A percentile compares a stretch with the other conserved stretches of the same genome.
Conservation (phyloP, 768 basidiomycete genomes). For the Leccinum disarticulatum region DNA sequence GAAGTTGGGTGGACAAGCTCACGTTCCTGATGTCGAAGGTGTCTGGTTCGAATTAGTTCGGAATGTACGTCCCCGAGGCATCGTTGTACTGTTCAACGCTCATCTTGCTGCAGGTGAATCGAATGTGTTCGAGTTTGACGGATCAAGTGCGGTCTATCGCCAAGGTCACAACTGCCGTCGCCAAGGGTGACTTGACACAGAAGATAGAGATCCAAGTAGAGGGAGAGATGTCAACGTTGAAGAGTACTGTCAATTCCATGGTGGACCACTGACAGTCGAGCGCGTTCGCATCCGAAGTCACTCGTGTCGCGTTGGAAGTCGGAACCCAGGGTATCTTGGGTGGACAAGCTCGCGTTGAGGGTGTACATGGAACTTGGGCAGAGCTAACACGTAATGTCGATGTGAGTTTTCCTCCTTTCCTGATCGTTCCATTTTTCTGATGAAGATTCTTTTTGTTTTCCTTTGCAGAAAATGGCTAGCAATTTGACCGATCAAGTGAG, state of each 20-base stretch:
- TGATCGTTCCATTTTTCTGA: background rate
- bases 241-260: constrained; percentile 90
- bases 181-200: constrained; percentile 86
- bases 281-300: constrained; percentile 83
- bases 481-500: constrained; percentile 87
- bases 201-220: constrained; percentile 91
- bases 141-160: constrained; percentile 84
- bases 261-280: constrained; percentile 88
- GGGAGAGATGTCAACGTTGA: constrained; percentile 84
- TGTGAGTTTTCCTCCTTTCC: constrained; percentile 39
- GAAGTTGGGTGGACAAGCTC: constrained; percentile 84
- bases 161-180: constrained; percentile 85
- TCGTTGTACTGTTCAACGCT: constrained; percentile 3
- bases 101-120: constrained; percentile 53
- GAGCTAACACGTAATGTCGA: constrained; percentile 90
- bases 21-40: constrained; percentile 89
- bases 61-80: constrained; percentile 46
- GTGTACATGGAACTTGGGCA: constrained; percentile 92
- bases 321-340: constrained; percentile 90
- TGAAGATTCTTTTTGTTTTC: background rate
- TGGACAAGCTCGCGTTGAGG: constrained; percentile 86
- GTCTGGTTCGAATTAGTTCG: constrained; percentile 83
- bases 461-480: constrained; percentile 77
- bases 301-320: constrained; percentile 83
- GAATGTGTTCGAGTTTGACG: constrained; percentile 79